These are phyloP conservation scores for Debaryomyces hansenii DNA, from an alignment of 805 yeast species.

Conservation along the genomic window DNA sequence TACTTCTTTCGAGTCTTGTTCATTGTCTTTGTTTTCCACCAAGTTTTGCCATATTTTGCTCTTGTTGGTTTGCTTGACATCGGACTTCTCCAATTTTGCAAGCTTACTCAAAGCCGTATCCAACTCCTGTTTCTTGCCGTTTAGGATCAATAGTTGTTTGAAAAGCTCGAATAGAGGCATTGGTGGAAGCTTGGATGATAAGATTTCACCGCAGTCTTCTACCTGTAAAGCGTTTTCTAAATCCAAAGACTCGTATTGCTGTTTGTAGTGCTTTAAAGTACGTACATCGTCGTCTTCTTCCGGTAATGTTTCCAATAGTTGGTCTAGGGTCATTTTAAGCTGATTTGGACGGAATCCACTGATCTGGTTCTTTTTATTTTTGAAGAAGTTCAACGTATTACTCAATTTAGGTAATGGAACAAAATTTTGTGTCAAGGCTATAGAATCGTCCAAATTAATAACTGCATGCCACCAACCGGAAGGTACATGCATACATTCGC, in stretches of 20 bases:
- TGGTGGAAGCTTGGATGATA: slow-evolving; percentile 27
- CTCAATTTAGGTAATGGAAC: slow-evolving; percentile 66
- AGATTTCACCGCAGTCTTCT: slow-evolving; percentile 67
- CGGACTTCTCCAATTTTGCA: slow-evolving; percentile 31
- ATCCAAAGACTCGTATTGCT: slow-evolving; percentile 22
- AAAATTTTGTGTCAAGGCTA: slow-evolving; percentile 88
- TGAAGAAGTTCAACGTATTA: slow-evolving; percentile 66
- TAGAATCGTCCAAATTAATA: slow-evolving; percentile 77
- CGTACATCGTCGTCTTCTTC: slow-evolving; percentile 7
- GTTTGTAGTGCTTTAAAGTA: slow-evolving; percentile 25
- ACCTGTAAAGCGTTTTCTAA: slow-evolving; percentile 27
- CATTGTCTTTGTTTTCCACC: slow-evolving; percentile 13
- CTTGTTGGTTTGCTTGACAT: slow-evolving; percentile 25
- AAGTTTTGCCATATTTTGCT: slow-evolving; percentile 57
- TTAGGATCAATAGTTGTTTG: slow-evolving; percentile 44
- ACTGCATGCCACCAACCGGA: slow-evolving; percentile 98
- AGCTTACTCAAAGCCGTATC: slow-evolving; percentile 30
- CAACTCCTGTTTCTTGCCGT: slow-evolving; percentile 38
- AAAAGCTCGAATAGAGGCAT: slow-evolving; percentile 68
- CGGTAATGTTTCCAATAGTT: slow-evolving; percentile 9
- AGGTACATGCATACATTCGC: slow-evolving; percentile 87
- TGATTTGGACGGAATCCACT: slow-evolving; percentile 73
- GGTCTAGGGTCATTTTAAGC: slow-evolving; percentile 39
- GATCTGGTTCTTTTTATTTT: slow-evolving; percentile 65
- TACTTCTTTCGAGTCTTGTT: neutral